These are phyloP conservation scores for Capronia coronata DNA, from an alignment of 2,329 filamentous ascomycete genomes.

Conservation along the genomic window DNA sequence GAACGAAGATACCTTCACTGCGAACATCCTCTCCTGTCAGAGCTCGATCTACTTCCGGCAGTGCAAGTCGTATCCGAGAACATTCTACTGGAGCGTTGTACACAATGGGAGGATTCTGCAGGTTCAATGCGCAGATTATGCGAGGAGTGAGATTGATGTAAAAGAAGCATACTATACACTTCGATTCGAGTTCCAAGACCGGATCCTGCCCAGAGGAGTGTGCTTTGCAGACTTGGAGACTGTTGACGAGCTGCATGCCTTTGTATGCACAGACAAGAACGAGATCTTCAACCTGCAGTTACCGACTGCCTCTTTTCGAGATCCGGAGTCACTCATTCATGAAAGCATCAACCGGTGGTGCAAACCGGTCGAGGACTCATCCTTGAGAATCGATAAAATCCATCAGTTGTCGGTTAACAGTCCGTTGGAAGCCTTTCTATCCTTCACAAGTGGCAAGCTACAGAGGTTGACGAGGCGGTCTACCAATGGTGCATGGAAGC, in stretches of 20 bases:
- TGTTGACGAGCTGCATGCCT: constrained; percentile 70
- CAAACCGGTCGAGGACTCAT: constrained; percentile 59
- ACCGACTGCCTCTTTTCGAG: constrained; percentile 70
- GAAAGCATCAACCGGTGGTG: constrained; percentile 70
- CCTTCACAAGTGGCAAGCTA: constrained; percentile 46
- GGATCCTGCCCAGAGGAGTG: constrained; percentile 70
- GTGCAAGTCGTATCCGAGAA: constrained; percentile 68
- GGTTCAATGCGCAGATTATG: constrained; percentile 74
- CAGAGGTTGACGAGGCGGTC: constrained; percentile 62
- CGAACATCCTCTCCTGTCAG: constrained; percentile 66
- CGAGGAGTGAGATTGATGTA: constrained; percentile 56
- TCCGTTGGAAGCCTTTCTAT: constrained; percentile 67
- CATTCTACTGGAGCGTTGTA: constrained; percentile 84
- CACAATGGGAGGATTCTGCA: constrained; percentile 74
- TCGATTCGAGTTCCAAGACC: constrained; percentile 67
- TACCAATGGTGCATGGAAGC: constrained; percentile 45
- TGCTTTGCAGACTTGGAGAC: constrained; percentile 73
- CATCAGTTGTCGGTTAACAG: constrained; percentile 73
- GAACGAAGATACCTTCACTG: constrained; percentile 61
- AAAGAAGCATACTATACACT: constrained; percentile 67
- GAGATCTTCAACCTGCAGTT: constrained; percentile 79
- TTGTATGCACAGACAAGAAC: constrained; percentile 70
- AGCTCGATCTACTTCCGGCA: constrained; percentile 80
- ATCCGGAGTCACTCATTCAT: constrained; percentile 60
- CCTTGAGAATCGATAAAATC: constrained; percentile 60